A percentile compares a stretch with the other conserved stretches of the same genome.
Evolutionary conservation across 306 rosid genomes (phyloP).

Genomic region (Ormosia semicastrata): DNA sequence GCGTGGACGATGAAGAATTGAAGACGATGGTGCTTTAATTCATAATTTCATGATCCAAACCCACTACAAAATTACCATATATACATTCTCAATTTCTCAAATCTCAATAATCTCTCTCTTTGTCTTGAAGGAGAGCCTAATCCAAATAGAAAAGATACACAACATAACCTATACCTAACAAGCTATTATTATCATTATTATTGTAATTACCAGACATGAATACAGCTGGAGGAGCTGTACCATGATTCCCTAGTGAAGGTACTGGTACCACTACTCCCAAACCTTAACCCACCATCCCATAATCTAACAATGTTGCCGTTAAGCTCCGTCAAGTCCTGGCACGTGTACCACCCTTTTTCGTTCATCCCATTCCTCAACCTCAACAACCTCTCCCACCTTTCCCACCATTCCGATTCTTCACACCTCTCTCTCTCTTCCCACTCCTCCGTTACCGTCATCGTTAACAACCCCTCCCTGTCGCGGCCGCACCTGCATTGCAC

Average conservation of each 20-base stretch:
- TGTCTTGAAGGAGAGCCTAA: neutral
- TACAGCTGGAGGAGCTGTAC: constrained; percentile 24
- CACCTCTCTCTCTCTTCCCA: neutral
- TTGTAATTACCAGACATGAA: constrained; percentile 30
- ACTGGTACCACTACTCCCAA: neutral
- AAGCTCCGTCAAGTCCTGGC: constrained; percentile 47
- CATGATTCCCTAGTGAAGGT: neutral
- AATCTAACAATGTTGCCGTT: constrained; percentile 62
- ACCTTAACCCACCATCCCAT: constrained; percentile 33
- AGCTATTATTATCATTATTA: neutral
- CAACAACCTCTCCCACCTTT: constrained; percentile 34
- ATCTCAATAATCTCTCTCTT: constrained; percentile 7
- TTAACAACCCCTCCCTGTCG: neutral
- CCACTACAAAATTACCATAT: constrained; percentile 3
- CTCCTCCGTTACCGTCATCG: constrained; percentile 6
- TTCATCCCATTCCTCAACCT: constrained; percentile 32
- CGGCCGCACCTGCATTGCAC: neutral
- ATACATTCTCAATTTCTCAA: constrained; percentile 11
- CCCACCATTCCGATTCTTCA: constrained; percentile 28
- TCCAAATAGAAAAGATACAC: neutral
- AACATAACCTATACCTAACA: neutral
- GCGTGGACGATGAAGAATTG: too few relatives aligned
- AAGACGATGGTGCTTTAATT: neutral
- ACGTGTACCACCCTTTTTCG: constrained; percentile 38
- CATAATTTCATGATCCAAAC: neutral